Base-by-base conservation (phyloP, 2,329 filamentous ascomycete genomes). In the Hypoxylon sp. region DNA sequence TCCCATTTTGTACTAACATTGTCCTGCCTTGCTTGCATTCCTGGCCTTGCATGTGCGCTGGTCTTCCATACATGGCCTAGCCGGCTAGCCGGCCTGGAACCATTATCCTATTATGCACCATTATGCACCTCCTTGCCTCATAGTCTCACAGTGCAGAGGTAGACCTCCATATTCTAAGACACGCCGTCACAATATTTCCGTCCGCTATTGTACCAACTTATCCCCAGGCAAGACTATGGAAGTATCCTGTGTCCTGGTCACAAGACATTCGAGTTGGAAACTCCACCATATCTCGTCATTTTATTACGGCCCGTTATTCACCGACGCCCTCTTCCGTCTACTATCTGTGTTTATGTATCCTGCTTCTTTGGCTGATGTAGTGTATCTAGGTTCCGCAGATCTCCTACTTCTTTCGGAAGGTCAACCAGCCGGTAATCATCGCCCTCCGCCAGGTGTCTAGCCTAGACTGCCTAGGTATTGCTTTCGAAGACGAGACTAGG, bases 391-490 rank as follows among this genome's bases (percentile, higher is more conserved):
- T 61, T 67, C 57, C 63, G 58, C 58, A 33, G 40, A 60, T 57
- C 45, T 16, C 3, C 36, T 65, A 14, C 69, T 54, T n/a, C 51
- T 67, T 70, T 63, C 28, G 69, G 69, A 66, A 71, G 69, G 69
- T 71, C 65, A 70, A 64, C 57, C 61, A 54, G 55, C 33, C 28
- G 24, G 54, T 59, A 53, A 53, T 59, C 55, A 56, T 62, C 54
- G 32, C 24, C 53, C 56, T 65, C 58, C 53, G 62, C 54, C 50
- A 52, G 56, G 38, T 52, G 64, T 59, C 33, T 55, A n/a, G n/a
- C n/a, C n/a, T n/a, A n/a, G n/a, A n/a, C n/a, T n/a, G n/a, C n/a
- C n/a, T n/a, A n/a, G n/a, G n/a, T n/a, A n/a, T n/a, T n/a, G 45
- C 32, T 50, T 28, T 48, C 20, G 42, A 54, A 44, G 42, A 48